Conservation (phyloP, 225 moss, liverwort and hornwort genomes). For the Neckera pumila region DNA sequence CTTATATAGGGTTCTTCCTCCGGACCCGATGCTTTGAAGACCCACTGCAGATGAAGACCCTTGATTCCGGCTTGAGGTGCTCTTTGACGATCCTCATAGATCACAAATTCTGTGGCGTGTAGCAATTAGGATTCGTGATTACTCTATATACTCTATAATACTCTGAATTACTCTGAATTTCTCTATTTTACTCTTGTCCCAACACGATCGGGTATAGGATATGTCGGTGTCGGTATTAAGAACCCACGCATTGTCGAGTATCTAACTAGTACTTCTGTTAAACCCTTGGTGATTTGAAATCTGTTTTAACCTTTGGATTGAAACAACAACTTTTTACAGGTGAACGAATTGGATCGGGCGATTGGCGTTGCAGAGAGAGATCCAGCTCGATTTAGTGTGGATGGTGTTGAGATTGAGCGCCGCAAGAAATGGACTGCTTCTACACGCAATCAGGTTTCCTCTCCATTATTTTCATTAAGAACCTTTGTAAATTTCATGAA, state of each 20-base stretch:
- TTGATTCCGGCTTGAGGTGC: not conserved
- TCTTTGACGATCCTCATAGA: not conserved
- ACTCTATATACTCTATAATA: not conserved
- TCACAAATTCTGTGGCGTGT: not conserved
- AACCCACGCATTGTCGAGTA: not conserved
- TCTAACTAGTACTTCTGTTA: not conserved
- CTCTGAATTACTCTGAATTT: not conserved
- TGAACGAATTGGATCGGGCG: constrained; percentile 88
- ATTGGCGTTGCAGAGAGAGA: constrained; percentile 79
- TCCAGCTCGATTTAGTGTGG: constrained; percentile 72
- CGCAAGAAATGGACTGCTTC: constrained; percentile 76
- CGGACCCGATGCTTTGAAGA: not conserved
- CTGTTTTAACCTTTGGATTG: not conserved
- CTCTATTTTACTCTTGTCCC: not conserved
- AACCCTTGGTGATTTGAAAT: not conserved
- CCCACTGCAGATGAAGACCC: not conserved
- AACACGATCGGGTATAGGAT: not conserved
- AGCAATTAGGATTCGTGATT: not conserved
- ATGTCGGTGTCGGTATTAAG: not conserved
- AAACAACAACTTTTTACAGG: constrained; percentile 12
- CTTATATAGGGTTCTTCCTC: not conserved
- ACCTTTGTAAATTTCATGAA: too few relatives aligned
- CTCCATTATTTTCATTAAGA: not conserved
- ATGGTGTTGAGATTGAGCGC: constrained; percentile 54
- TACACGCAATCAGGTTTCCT: constrained; percentile 47